Base-by-base conservation (phyloP, 2,329 filamentous ascomycete genomes). In the Diplodia corticola region DNA sequence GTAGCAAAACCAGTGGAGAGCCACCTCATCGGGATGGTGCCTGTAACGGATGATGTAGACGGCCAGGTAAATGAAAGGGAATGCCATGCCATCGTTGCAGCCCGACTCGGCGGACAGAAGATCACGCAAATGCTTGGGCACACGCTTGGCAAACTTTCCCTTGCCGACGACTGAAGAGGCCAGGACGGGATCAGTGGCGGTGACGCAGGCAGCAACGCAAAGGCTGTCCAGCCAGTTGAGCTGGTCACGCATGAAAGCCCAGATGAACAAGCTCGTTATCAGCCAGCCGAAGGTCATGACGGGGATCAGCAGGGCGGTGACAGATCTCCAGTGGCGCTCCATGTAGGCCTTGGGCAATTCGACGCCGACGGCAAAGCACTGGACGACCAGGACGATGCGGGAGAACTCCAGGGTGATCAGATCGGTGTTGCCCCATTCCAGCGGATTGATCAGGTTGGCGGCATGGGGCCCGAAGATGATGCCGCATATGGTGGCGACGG, bases 61-160 rank as follows among this genome's bases (percentile, higher is more conserved):
- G 0, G 91, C 89, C 33, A 99, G 84, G 76, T 99, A 99, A 73
- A 99, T 87, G 78, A 99, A 99, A 0, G 95, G 95, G 75, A 99
- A 99, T 1, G 95, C 95, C 95, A 99, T 99, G 80, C 95, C 95
- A 77, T 99, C 95, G 84, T 99, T 99, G 81, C 95, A 99, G 33
- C 95, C 95, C 7, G 95, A 99, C 80, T 99, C 95, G 66, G 93
- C 93, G 4, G 95, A 99, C 13, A 99, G 83, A 61, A 99, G 77
- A 80, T 99, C 95, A 84, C 95, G 87, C 80, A 99, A 82, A 88
- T 99, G 95, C 82, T 97, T 98, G 24, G 95, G 95, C 4, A 99
- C 93, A 69, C 95, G 89, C 81, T 97, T 97, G 40, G 95, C 94
- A 74, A 99, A 99, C 79, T 99, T 99, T 73, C 95, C 95, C 82